Conservation (phyloP, 2,329 filamentous ascomycete species). For the Penicillium brasilianum region DNA sequence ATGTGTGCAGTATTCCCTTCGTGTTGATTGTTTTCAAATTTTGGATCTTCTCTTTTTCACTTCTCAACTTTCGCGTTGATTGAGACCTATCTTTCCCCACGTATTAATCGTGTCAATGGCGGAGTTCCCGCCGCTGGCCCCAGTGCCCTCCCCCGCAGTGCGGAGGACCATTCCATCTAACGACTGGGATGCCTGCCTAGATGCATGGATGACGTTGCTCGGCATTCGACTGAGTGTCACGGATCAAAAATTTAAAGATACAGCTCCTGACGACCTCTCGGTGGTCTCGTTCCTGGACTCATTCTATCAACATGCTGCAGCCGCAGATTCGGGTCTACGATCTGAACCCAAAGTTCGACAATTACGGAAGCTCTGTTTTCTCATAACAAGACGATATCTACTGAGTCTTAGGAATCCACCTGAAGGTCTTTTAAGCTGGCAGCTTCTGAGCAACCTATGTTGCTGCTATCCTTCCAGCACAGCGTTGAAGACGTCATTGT, state of each 20-base stretch:
- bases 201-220: constrained; percentile 74
- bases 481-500: constrained; percentile 58
- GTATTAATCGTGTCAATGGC: constrained; percentile 36
- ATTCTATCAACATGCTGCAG: constrained; percentile 63
- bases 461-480: constrained; percentile 69
- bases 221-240: constrained; percentile 67
- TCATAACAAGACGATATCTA: constrained; percentile 65
- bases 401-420: constrained; percentile 52
- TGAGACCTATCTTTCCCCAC: background rate
- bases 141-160: constrained; percentile 73
- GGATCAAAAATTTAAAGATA: constrained; percentile 59
- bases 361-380: constrained; percentile 68
- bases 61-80: background rate
- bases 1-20: constrained; percentile 11
- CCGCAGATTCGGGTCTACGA: constrained; percentile 39
- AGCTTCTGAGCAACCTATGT: constrained; percentile 71
- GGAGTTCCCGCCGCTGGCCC: constrained; percentile 72
- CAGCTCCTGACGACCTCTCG: constrained; percentile 62
- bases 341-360: constrained; percentile 47
- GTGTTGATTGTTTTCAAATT: constrained; percentile 8
- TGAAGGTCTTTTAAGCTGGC: constrained; percentile 63
- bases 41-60: background rate
- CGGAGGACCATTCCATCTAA: constrained; percentile 67
- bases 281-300: constrained; percentile 68
- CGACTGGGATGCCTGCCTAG: constrained; percentile 79